These are phyloP conservation scores for Suillus hirtellus DNA, from an alignment of 768 basidiomycete genomes.

Conservation along the genomic window DNA sequence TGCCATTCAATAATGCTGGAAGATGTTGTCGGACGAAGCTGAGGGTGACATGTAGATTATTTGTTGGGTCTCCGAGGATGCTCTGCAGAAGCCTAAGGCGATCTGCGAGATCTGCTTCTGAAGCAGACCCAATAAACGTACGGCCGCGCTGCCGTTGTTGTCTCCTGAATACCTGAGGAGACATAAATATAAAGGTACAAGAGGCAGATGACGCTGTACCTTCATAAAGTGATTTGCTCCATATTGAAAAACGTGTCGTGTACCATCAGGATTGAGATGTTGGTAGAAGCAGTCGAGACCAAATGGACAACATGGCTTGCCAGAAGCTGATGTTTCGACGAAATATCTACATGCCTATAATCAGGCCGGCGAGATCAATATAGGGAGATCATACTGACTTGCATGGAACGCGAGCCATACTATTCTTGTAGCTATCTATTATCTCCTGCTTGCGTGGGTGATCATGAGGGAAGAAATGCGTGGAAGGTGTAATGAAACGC, in stretches of 20 bases:
- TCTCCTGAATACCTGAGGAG: conserved; percentile 27
- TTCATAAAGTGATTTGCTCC: conserved; percentile 58
- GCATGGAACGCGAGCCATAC: conserved; percentile 73
- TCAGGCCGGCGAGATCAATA: conserved; percentile 1
- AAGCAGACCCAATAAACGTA: conserved; percentile 22
- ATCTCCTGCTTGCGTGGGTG: conserved; percentile 51
- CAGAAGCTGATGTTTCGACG: conserved; percentile 44
- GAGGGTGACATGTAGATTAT: conserved; percentile 45
- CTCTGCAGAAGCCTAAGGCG: conserved; percentile 46
- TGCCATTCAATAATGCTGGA: conserved; percentile 31
- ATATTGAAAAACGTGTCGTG: conserved; percentile 52
- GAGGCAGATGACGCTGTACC: conserved; percentile 41
- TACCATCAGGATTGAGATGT: conserved; percentile 68
- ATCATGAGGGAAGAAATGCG: conserved; percentile 59
- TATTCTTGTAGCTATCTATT: conserved; percentile 63
- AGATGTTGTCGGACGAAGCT: conserved; percentile 35
- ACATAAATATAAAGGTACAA: conserved; percentile 30
- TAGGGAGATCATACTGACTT: conserved; percentile 40
- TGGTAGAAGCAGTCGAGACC: conserved; percentile 82
- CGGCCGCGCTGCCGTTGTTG: conserved; percentile 19
- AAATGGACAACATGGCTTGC: conserved; percentile 68
- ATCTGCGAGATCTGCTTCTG: conserved; percentile 31
- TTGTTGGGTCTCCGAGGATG: conserved; percentile 47
- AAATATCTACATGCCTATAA: conserved; percentile 52
- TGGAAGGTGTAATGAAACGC: conserved; percentile 72